A percentile compares a stretch with the other conserved stretches of the same genome.
These are phyloP conservation scores for Gossypium davidsonii DNA, from an alignment of 441 rosid genomes.

Conservation along the genomic window DNA sequence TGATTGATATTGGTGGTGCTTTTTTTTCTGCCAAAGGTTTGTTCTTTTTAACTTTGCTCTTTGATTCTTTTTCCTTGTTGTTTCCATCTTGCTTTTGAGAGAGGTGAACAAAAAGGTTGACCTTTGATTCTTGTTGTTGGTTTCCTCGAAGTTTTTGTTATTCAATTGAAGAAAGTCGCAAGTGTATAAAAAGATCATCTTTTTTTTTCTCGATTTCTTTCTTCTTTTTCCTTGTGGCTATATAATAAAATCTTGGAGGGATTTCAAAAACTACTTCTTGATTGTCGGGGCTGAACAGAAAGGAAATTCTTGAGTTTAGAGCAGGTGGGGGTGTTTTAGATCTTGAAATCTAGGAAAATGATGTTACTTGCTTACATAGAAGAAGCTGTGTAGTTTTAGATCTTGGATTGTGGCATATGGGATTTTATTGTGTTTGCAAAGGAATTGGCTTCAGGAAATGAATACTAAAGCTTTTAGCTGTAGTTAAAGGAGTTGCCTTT, in stretches of 20 bases:
- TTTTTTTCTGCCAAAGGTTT: not conserved
- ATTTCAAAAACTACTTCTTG: not conserved
- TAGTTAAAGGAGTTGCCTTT: not conserved
- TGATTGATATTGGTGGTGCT: slow-evolving; percentile 6
- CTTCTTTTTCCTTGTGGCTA: not conserved
- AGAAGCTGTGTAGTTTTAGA: not conserved
- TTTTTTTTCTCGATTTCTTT: not conserved
- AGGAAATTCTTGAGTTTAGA: not conserved
- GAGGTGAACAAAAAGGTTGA: not conserved
- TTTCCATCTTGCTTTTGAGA: not conserved
- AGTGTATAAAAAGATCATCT: not conserved
- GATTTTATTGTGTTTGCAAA: not conserved
- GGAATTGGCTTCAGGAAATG: slow-evolving; percentile 4
- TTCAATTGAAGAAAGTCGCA: not conserved
- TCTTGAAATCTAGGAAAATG: not conserved
- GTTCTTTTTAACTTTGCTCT: not conserved
- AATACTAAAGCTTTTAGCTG: not conserved
- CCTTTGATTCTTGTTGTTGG: slow-evolving; percentile 5
- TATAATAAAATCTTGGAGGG: not conserved
- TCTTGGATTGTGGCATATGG: not conserved
- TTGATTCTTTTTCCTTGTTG: not conserved
- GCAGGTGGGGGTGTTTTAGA: slow-evolving; percentile 3
- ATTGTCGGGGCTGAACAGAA: not conserved
- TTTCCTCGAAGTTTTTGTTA: not conserved
- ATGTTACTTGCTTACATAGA: not conserved